Conservation (phyloP, 2,329 filamentous ascomycete genomes). For the Cladosporium sp. region DNA sequence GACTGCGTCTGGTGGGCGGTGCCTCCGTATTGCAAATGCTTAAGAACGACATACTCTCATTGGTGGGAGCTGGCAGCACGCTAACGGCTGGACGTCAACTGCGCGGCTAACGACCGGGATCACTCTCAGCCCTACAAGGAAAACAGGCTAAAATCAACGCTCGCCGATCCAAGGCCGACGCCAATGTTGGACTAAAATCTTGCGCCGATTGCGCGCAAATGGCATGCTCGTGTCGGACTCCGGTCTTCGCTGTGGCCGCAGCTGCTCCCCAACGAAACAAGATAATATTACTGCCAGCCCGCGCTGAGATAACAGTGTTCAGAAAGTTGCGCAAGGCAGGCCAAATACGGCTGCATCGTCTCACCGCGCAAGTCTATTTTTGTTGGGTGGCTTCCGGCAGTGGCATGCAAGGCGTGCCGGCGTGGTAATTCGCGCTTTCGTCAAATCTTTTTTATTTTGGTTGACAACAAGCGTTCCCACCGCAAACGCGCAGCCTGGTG, state of each 20-base stretch:
- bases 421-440: neutral
- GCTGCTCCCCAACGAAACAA: neutral
- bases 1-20: no score
- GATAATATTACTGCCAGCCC: neutral
- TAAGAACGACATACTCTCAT: neutral
- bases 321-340: neutral
- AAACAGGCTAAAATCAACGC: neutral
- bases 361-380: neutral
- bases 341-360: neutral
- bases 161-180: slow-evolving; percentile 5
- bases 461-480: slow-evolving; percentile 5
- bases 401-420: neutral
- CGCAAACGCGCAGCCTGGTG: neutral
- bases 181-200: slow-evolving; percentile 1
- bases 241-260: neutral
- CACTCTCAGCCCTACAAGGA: neutral
- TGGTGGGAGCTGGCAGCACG: neutral
- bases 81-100: neutral
- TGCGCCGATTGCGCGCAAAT: neutral
- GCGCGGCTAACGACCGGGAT: neutral
- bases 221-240: neutral
- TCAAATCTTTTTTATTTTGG: slow-evolving; percentile 1
- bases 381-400: neutral
- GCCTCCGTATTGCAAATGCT: no score
- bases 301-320: neutral